Evolutionary conservation across 768 basidiomycete genomes (phyloP), one percentile per base, ranked within the genome.

Genomic region (Coprinopsis sp.): DNA sequence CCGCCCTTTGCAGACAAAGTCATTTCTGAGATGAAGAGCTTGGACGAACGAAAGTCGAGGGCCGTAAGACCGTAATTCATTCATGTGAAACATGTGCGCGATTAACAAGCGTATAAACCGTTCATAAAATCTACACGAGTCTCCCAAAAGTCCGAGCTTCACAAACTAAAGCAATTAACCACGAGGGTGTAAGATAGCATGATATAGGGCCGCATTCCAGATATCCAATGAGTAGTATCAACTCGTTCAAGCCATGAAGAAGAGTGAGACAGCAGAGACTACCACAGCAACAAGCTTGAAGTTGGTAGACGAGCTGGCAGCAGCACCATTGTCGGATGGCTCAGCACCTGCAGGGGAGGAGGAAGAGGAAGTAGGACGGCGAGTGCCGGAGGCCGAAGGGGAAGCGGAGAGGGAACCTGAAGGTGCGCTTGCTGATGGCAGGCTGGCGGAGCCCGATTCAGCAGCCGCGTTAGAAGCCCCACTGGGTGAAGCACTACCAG

Each of bases 261-360:
- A 14, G 18, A 42, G 27, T 5, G 40, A 42, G 27, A 42, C 30
- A 7, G 27, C 27, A n/a, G 40, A 42, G 11, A 42, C 25, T 16
- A 21, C 40, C 24, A 42, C n/a, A 19, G 27, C 40, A 28, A 30
- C 40, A 29, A 42, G 40, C 27, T n/a, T 19, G 19, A 30, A 14
- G 27, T 28, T 42, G 13, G 25, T 28, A n/a, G 7, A 8, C 6
- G 28, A 30, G n/a, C 14, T 18, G 4, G 18, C 42, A 28, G 40
- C 33, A 33, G 39, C 55, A 24, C 41, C 50, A 25, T 42, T 49
- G 8, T 48, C n/a, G n/a, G n/a, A n/a, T 8, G 7, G 18, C 11
- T 19, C 34, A 7, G 7, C 34, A 37, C 11, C 11, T 10, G 19
- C 38, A 11, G 18, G 38, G 16, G 38, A 25, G 38, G 19, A 10